These are phyloP conservation scores for Sporothrix globosa DNA, from an alignment of 2,329 filamentous ascomycete genomes.

Conservation along the genomic window DNA sequence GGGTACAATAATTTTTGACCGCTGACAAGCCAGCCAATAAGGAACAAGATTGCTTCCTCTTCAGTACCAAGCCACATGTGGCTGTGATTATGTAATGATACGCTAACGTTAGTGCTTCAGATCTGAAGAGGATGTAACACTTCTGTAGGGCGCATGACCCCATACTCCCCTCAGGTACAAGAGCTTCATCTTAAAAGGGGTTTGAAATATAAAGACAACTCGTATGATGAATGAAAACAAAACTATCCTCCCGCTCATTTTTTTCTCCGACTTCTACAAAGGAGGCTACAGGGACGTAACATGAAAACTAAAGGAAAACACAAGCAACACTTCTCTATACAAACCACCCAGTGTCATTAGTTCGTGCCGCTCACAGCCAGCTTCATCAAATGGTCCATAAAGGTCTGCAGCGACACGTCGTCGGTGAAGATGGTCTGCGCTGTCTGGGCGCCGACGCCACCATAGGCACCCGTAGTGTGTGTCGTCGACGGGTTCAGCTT, in stretches of 20 bases:
- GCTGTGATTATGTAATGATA: not conserved
- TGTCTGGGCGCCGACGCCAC: slow-evolving; percentile 79
- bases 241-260: slow-evolving; percentile 20
- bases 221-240: slow-evolving; percentile 22
- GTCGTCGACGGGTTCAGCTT: slow-evolving; percentile 98
- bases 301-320: not conserved
- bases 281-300: not conserved
- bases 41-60: no score
- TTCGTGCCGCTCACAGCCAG: slow-evolving; percentile 67
- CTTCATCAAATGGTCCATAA: slow-evolving; percentile 99
- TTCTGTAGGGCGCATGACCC: not conserved
- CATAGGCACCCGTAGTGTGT: slow-evolving; percentile 90
- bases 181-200: not conserved
- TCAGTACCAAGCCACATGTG: not conserved
- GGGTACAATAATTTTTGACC: slow-evolving; percentile 26
- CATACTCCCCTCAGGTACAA: not conserved
- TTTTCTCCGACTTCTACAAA: slow-evolving; percentile 12
- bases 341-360: slow-evolving; percentile 41
- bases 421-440: slow-evolving; percentile 99
- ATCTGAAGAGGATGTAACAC: no score
- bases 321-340: slow-evolving; percentile 20
- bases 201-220: slow-evolving; percentile 23
- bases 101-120: not conserved
- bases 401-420: slow-evolving; percentile 95
- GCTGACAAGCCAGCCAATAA: not conserved